phyloP scores from a whole-genome alignment of 129 eudicot genomes.

The Arctium lappa region DNA sequence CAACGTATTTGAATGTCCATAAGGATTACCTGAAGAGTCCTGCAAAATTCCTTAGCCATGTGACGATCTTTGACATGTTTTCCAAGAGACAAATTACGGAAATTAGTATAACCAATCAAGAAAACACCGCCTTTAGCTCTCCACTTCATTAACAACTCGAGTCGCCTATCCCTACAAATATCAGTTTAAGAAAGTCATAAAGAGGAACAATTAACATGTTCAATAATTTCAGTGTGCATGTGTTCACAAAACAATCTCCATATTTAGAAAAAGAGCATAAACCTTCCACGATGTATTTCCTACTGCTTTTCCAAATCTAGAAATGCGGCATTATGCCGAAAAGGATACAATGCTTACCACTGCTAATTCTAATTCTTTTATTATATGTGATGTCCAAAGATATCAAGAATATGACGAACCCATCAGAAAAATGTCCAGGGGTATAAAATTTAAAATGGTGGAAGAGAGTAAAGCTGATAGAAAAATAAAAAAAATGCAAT shows the following conservation, averaged over 20 bases:
- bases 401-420: neutral
- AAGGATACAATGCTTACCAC: too few relatives aligned
- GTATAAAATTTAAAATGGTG: neutral
- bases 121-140: conserved; percentile 87
- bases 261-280: neutral
- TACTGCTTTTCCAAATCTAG: neutral
- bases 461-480: conserved; percentile 18
- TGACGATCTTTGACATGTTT: conserved; percentile 77
- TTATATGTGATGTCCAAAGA: neutral
- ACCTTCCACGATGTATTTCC: neutral
- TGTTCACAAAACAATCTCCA: neutral
- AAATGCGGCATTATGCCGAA: too few relatives aligned
- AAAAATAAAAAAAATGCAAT: conserved; percentile 1
- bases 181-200: neutral
- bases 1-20: neutral
- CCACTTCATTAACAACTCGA: conserved; percentile 81
- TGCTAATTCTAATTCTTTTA: neutral
- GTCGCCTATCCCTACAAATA: conserved; percentile 68
- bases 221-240: neutral
- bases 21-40: conserved; percentile 64
- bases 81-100: conserved; percentile 82
- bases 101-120: conserved; percentile 79
- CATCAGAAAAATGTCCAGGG: neutral
- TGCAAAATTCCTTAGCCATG: conserved; percentile 58
- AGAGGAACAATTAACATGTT: neutral